Conservation (phyloP, 2,329 filamentous ascomycete genomes). For the Fusarium sambucinum region DNA sequence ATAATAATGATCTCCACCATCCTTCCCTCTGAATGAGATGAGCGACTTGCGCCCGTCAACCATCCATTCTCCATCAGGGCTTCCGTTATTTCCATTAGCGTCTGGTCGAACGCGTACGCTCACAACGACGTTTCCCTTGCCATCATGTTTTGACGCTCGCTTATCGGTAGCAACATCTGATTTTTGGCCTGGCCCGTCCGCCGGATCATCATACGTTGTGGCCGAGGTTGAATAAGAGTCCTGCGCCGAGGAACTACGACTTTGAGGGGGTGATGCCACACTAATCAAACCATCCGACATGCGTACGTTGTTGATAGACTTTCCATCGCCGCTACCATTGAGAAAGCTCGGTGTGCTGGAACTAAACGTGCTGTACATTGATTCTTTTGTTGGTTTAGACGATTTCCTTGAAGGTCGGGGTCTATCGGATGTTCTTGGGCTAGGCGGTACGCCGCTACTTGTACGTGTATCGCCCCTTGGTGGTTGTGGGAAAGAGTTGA, state of each 20-base stretch:
- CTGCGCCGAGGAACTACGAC: constrained; percentile 90
- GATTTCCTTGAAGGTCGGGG: constrained; percentile 62
- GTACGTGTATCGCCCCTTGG: constrained; percentile 73
- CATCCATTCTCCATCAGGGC: constrained; percentile 86
- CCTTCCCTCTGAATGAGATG: constrained; percentile 86
- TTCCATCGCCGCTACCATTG: constrained; percentile 82
- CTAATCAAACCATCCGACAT: constrained; percentile 82
- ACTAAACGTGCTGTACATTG: constrained; percentile 63
- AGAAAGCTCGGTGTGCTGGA: constrained; percentile 76
- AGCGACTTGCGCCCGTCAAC: constrained; percentile 86
- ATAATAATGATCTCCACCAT: constrained; percentile 93
- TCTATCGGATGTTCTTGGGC: constrained; percentile 67
- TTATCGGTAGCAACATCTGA: constrained; percentile 56
- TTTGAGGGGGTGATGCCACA: constrained; percentile 85
- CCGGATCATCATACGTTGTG: constrained; percentile 86
- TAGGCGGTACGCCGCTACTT: constrained; percentile 71
- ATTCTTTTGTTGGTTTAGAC: constrained; percentile 67
- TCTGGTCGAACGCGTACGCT: constrained; percentile 95
- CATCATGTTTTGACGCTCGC: constrained; percentile 71
- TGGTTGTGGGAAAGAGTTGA: constrained; percentile 92
- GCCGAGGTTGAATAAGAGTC: constrained; percentile 92
- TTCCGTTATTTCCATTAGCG: constrained; percentile 69
- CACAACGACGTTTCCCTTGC: constrained; percentile 94
- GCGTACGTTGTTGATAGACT: constrained; percentile 74
- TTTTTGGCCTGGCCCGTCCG: constrained; percentile 63